These are phyloP conservation scores for Phallus indusiatus DNA, from an alignment of 768 basidiomycete species.

Conservation along the genomic window DNA sequence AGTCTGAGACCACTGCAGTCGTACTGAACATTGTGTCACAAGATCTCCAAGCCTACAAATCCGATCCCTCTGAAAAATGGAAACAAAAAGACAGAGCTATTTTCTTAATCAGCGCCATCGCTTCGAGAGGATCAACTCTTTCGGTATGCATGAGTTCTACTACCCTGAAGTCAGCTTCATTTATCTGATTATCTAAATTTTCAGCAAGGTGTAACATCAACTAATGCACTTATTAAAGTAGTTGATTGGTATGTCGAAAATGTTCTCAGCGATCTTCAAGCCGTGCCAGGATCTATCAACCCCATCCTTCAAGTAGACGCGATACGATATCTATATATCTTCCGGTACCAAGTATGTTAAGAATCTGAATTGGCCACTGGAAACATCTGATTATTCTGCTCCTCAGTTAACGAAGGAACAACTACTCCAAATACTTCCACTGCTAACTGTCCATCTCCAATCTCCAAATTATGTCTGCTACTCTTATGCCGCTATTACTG, in stretches of 20 bases:
- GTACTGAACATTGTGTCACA: conserved; percentile 76
- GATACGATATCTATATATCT: conserved; percentile 88
- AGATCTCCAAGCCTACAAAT: conserved; percentile 58
- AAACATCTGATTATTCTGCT: neutral
- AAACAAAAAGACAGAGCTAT: conserved; percentile 90
- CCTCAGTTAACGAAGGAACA: conserved; percentile 84
- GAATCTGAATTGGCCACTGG: neutral
- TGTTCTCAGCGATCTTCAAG: conserved; percentile 79
- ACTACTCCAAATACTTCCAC: conserved; percentile 81
- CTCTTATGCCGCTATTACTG: conserved; percentile 96
- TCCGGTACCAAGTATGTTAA: conserved; percentile 78
- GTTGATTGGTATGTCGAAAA: conserved; percentile 93
- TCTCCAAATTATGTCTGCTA: conserved; percentile 87
- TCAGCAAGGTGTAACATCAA: conserved; percentile 88
- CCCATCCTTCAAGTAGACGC: conserved; percentile 94
- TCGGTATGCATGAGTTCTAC: conserved; percentile 40
- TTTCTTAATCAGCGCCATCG: conserved; percentile 88
- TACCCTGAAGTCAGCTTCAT: neutral
- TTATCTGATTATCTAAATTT: neutral
- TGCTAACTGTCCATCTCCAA: conserved; percentile 71
- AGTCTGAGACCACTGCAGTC: conserved; percentile 79
- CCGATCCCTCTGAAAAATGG: conserved; percentile 55
- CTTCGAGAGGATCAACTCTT: conserved; percentile 77
- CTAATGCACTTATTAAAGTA: conserved; percentile 85
- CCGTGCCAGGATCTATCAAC: conserved; percentile 57